phyloP scores from a whole-genome alignment of 345 rosid species.

The Microcos paniculata region DNA sequence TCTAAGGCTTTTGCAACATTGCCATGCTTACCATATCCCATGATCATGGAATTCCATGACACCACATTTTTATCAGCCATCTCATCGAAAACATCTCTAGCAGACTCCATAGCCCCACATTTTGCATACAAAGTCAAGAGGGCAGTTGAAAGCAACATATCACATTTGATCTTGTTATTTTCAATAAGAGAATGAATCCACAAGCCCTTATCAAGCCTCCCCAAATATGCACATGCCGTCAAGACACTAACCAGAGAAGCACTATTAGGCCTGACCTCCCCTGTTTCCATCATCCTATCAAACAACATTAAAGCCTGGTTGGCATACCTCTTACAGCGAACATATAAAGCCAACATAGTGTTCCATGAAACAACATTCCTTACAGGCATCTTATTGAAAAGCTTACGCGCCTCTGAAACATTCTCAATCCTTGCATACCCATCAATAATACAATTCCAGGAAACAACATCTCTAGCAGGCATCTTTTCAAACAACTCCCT shows the following conservation, averaged over 20 bases:
- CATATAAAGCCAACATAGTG: slow-evolving; percentile 53
- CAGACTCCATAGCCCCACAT: slow-evolving; percentile 41
- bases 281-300: slow-evolving; percentile 42
- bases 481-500: slow-evolving; percentile 39
- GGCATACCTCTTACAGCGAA: slow-evolving; percentile 41
- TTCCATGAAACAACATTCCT: slow-evolving; percentile 62
- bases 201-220: slow-evolving; percentile 47
- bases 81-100: slow-evolving; percentile 40
- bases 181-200: slow-evolving; percentile 49
- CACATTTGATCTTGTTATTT: slow-evolving; percentile 33
- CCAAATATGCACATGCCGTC: slow-evolving; percentile 53
- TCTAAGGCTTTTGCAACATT: slow-evolving; percentile 52
- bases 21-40: slow-evolving; percentile 65
- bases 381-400: slow-evolving; percentile 52
- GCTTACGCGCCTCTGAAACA: slow-evolving; percentile 20
- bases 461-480: slow-evolving; percentile 46
- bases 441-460: slow-evolving; percentile 69
- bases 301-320: slow-evolving; percentile 51
- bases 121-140: slow-evolving; percentile 55
- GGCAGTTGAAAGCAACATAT: slow-evolving; percentile 56
- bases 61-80: slow-evolving; percentile 43
- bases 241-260: slow-evolving; percentile 56
- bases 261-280: slow-evolving; percentile 45
- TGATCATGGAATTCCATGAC: slow-evolving; percentile 63
- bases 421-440: slow-evolving; percentile 46